Conservation (phyloP, 2,329 filamentous ascomycete genomes). For the Calonectria pseudoreteaudii region DNA sequence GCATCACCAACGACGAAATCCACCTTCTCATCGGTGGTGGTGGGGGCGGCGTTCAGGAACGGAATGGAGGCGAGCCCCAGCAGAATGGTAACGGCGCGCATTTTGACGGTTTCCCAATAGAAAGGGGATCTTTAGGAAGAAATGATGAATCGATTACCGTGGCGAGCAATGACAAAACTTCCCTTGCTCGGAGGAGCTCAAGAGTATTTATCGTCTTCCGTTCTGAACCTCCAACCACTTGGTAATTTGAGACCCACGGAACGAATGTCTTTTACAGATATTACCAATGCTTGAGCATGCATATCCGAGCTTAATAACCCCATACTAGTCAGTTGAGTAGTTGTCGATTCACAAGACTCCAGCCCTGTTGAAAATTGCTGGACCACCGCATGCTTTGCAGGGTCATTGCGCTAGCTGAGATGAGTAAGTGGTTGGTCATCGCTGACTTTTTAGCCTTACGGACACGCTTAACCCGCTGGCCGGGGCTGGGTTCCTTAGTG, state of each 20-base stretch:
- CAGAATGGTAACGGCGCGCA: neutral
- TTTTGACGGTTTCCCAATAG: neutral
- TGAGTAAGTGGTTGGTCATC: conserved; percentile 1
- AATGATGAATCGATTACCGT: neutral
- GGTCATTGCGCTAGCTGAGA: neutral
- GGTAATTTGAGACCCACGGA: no score
- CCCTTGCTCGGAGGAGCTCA: neutral
- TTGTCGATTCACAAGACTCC: neutral
- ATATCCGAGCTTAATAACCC: neutral
- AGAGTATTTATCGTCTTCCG: neutral
- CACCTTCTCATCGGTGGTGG: neutral
- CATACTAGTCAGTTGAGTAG: neutral
- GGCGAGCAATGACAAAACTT: neutral
- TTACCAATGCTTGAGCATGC: neutral
- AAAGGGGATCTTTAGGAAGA: neutral
- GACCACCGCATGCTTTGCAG: neutral
- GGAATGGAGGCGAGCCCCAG: neutral
- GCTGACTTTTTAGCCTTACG: neutral
- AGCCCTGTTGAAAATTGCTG: neutral
- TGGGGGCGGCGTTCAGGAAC: neutral
- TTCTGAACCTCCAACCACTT: neutral
- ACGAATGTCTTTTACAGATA: neutral
- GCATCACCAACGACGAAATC: neutral
- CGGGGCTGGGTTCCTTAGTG: neutral
- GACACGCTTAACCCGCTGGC: neutral